Evolutionary conservation across 2,329 filamentous ascomycete species (phyloP).

Genomic region (Paraconiothyrium brasiliense): DNA sequence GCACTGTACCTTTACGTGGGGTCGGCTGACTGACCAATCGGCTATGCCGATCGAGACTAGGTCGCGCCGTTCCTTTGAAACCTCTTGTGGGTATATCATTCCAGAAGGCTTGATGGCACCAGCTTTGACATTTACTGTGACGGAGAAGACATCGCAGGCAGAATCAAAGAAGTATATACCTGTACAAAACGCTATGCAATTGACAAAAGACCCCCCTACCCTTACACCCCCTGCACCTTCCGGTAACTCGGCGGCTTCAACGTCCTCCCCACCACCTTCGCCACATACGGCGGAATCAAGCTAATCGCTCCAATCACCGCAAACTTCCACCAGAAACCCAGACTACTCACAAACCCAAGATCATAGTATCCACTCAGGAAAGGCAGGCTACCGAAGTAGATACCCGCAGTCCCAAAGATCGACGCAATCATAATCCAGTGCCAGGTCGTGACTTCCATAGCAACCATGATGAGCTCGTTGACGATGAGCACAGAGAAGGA

Average conservation of each 20-base stretch:
- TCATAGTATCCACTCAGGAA: constrained; percentile 93
- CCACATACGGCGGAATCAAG: constrained; percentile 85
- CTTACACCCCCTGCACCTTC: constrained; percentile 80
- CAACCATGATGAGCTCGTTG: constrained; percentile 97
- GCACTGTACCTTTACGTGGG: too few species aligned
- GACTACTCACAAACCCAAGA: constrained; percentile 76
- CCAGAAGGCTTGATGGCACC: too few species aligned
- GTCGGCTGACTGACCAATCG: too few species aligned
- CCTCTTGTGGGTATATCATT: too few species aligned
- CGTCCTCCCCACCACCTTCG: constrained; percentile 82
- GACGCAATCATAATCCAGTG: constrained; percentile 89
- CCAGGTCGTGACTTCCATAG: constrained; percentile 96
- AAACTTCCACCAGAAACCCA: constrained; percentile 90
- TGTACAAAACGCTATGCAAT: not conserved
- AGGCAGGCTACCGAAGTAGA: constrained; percentile 85
- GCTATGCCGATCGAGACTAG: too few species aligned
- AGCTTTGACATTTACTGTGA: too few species aligned
- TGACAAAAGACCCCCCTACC: not conserved
- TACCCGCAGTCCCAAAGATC: constrained; percentile 80
- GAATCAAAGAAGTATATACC: not conserved
- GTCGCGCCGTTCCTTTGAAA: too few species aligned
- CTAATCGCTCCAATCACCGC: constrained; percentile 81
- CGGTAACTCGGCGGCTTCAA: constrained; percentile 93
- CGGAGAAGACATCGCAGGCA: not conserved
- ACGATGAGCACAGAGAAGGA: constrained; percentile 91